These are phyloP conservation scores for Starmerella ratchasimensis DNA, from an alignment of 805 yeast species.

Conservation along the genomic window DNA sequence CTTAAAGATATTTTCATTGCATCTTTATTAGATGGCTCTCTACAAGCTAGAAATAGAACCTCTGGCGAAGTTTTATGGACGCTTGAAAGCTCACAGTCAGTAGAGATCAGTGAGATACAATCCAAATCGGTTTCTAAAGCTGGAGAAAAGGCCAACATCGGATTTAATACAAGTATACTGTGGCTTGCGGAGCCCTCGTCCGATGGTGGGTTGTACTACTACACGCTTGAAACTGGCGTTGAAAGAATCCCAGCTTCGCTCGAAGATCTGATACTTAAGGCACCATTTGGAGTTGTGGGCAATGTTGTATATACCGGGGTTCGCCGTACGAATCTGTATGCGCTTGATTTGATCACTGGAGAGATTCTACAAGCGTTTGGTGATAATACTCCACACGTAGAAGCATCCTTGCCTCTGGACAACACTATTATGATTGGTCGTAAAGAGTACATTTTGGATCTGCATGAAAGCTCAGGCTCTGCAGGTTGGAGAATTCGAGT, in stretches of 20 bases:
- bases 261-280: slow-evolving; percentile 58
- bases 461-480: slow-evolving; percentile 48
- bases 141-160: no score
- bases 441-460: slow-evolving; percentile 32
- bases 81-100: slow-evolving; percentile 47
- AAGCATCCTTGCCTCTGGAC: slow-evolving; percentile 1
- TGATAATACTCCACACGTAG: not conserved
- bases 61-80: slow-evolving; percentile 73
- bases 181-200: slow-evolving; percentile 88
- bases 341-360: slow-evolving; percentile 63
- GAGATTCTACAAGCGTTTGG: slow-evolving; percentile 60
- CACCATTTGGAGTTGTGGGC: slow-evolving; percentile 71
- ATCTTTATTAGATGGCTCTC: slow-evolving; percentile 74
- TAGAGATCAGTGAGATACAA: slow-evolving; percentile 27
- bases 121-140: not conserved
- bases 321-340: slow-evolving; percentile 58
- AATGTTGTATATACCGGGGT: slow-evolving; percentile 81
- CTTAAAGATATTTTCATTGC: slow-evolving; percentile 50
- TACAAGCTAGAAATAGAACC: slow-evolving; percentile 65
- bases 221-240: slow-evolving; percentile 59
- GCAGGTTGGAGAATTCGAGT: slow-evolving; percentile 66
- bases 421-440: slow-evolving; percentile 24
- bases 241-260: slow-evolving; percentile 73
- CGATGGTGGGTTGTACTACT: slow-evolving; percentile 73
- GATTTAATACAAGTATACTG: no score